A percentile compares a stretch with the other conserved stretches of the same genome.
These are phyloP conservation scores for Arthrobotrys entomopaga DNA, from an alignment of 2,329 filamentous ascomycete genomes.

Conservation along the genomic window DNA sequence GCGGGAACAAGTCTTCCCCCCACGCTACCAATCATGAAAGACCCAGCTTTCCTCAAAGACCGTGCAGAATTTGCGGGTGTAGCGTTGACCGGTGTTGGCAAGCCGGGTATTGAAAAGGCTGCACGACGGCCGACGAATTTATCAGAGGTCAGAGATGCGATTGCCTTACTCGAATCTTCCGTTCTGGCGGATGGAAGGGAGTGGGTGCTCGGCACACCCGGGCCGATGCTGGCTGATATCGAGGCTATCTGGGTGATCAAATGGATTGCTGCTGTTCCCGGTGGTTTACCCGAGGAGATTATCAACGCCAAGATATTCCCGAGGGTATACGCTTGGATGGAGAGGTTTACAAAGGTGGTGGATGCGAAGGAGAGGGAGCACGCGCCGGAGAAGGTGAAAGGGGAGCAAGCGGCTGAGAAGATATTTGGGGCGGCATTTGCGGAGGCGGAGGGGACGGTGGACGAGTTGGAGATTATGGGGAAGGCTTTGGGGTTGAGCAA, in stretches of 20 bases:
- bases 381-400: constrained; percentile 65
- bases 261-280: constrained; percentile 71
- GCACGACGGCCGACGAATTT: constrained; percentile 65
- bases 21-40: constrained; percentile 67
- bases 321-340: constrained; percentile 72
- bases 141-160: constrained; percentile 67
- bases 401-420: constrained; percentile 67
- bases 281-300: constrained; percentile 67
- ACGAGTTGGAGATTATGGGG: constrained; percentile 64
- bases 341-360: constrained; percentile 69
- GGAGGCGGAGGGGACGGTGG: constrained; percentile 65
- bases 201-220: constrained; percentile 70
- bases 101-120: constrained; percentile 9
- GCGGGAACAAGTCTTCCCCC: constrained; percentile 70
- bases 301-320: constrained; percentile 69
- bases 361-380: constrained; percentile 63
- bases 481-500: constrained; percentile 68
- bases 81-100: constrained; percentile 11
- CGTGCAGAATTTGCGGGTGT: constrained; percentile 65
- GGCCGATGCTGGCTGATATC: constrained; percentile 73
- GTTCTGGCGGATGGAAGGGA: constrained; percentile 73
- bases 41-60: constrained; percentile 72
- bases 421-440: constrained; percentile 62
- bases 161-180: constrained; percentile 71
- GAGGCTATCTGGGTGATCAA: constrained; percentile 75